These are phyloP conservation scores for Apiospora rasikravindrae DNA, from an alignment of 2,329 filamentous ascomycete species.

Conservation along the genomic window DNA sequence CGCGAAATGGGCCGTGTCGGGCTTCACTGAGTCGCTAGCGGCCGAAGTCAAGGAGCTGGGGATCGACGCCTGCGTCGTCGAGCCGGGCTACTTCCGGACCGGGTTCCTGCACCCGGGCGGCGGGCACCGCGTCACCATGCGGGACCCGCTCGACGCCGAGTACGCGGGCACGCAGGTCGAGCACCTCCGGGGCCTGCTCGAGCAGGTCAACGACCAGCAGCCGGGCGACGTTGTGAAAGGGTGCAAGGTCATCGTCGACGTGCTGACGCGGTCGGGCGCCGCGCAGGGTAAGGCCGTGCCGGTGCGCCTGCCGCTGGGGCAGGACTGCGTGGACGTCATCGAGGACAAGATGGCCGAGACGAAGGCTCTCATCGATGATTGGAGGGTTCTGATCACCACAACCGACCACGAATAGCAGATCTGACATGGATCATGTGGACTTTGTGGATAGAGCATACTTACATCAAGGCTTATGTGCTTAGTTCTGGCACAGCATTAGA, in stretches of 20 bases:
- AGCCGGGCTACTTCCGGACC: slow-evolving; percentile 61
- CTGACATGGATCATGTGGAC: neutral
- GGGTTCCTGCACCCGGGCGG: slow-evolving; percentile 48
- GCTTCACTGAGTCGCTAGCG: slow-evolving; percentile 42
- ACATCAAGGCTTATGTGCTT: neutral
- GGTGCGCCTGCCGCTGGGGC: slow-evolving; percentile 58
- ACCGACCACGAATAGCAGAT: slow-evolving; percentile 42
- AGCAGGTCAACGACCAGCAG: slow-evolving; percentile 51
- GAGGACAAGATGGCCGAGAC: slow-evolving; percentile 49
- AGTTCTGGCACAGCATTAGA: neutral
- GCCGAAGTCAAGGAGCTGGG: slow-evolving; percentile 43
- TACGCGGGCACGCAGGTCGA: slow-evolving; percentile 36
- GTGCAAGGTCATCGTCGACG: slow-evolving; percentile 56
- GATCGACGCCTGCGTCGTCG: slow-evolving; percentile 48
- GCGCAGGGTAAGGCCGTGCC: slow-evolving; percentile 56
- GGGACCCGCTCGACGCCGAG: slow-evolving; percentile 39
- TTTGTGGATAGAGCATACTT: neutral
- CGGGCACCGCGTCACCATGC: slow-evolving; percentile 30
- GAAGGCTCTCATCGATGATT: slow-evolving; percentile 52
- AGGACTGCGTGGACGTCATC: slow-evolving; percentile 51
- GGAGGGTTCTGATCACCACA: slow-evolving; percentile 49
- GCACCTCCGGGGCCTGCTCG: slow-evolving; percentile 38
- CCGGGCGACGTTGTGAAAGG: slow-evolving; percentile 62
- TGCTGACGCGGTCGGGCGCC: slow-evolving; percentile 56
- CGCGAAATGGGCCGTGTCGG: slow-evolving; percentile 48